Evolutionary conservation across 148 eudicot genomes (phyloP).

Genomic region (Rhododendron ovatum): DNA sequence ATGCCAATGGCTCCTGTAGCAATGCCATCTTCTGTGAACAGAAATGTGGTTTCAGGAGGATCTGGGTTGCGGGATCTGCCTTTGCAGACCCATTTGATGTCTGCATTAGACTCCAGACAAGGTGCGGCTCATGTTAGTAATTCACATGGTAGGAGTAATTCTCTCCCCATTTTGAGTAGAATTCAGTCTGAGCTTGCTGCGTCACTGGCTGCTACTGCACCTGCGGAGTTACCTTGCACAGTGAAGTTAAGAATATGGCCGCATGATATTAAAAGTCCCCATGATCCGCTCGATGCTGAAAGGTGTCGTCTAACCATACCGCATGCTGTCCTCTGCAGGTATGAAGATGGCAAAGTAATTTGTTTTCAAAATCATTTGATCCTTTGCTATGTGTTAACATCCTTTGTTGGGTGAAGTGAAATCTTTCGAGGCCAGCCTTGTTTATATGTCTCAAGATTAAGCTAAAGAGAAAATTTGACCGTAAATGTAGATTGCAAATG

Average conservation of each 20-base stretch:
- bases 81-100: neutral
- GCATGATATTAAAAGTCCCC: constrained; percentile 20
- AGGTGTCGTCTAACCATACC: constrained; percentile 24
- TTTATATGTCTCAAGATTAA: neutral
- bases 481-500: neutral
- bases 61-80: constrained; percentile 11
- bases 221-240: constrained; percentile 30
- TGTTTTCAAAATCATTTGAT: neutral
- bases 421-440: neutral
- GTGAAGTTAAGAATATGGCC: constrained; percentile 31
- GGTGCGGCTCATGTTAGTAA: neutral
- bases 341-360: neutral
- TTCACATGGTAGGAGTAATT: constrained; percentile 6
- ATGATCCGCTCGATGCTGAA: constrained; percentile 12
- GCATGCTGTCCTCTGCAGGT: constrained; percentile 37
- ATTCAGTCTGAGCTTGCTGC: constrained; percentile 28
- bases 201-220: constrained; percentile 21
- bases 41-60: constrained; percentile 12
- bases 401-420: neutral
- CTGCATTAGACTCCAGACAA: constrained; percentile 6
- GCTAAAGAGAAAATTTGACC: neutral
- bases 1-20: constrained; percentile 2
- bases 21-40: constrained; percentile 8
- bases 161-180: constrained; percentile 12
- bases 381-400: neutral